Evolutionary conservation across 202 grass and related monocot species (phyloP).

Genomic region (Schoenoplectus tabernaemontani): DNA sequence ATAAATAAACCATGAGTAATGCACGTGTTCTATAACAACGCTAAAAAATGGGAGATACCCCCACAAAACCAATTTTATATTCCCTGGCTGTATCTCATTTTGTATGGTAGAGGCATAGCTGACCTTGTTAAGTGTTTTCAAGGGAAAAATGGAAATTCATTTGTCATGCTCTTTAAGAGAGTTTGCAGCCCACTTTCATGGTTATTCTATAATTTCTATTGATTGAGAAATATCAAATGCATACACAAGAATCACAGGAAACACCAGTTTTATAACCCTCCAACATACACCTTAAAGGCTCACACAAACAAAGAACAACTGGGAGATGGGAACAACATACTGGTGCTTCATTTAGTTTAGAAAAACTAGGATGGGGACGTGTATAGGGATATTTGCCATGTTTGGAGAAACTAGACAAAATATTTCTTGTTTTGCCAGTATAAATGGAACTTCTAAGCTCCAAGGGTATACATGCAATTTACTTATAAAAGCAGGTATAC

Average conservation of each 20-base stretch:
- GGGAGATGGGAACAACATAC: neutral
- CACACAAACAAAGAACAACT: neutral
- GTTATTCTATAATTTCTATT: conserved; percentile 4
- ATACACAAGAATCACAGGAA: neutral
- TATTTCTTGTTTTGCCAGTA: neutral
- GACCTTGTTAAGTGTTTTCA: too few relatives aligned
- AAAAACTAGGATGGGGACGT: neutral
- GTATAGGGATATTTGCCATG: neutral
- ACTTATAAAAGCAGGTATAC: neutral
- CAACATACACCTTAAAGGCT: neutral
- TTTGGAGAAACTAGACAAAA: neutral
- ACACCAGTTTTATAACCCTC: neutral
- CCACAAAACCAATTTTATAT: neutral
- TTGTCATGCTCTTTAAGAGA: neutral
- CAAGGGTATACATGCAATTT: neutral
- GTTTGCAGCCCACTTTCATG: neutral
- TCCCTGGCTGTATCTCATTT: neutral
- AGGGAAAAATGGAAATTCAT: too few relatives aligned
- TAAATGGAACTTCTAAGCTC: neutral
- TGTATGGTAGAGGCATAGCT: neutral
- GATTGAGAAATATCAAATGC: neutral
- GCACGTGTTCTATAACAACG: too few relatives aligned
- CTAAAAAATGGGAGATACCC: neutral
- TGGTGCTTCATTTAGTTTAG: too few relatives aligned
- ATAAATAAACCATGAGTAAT: neutral